Percentiles rank a stretch among this genome's conserved stretches.
phyloP scores from a whole-genome alignment of 164 flowering plant species.

The Liquidambar formosana region DNA sequence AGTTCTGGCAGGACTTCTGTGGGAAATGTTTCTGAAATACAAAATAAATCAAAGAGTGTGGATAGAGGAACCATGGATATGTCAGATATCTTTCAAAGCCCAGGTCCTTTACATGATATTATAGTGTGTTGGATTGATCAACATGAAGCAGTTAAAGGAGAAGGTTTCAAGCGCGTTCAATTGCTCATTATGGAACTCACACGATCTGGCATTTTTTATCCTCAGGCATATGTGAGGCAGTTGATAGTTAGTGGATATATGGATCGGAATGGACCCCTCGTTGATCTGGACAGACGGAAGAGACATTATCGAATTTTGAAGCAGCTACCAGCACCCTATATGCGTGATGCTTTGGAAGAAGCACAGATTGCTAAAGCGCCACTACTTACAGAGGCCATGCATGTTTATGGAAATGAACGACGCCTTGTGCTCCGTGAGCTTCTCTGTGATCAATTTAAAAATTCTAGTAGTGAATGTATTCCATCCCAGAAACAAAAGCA shows the following conservation, averaged over 20 bases:
- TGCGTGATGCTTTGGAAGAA: constrained; percentile 63
- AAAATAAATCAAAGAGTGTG: constrained; percentile 24
- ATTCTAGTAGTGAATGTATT: constrained; percentile 11
- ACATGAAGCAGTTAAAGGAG: constrained; percentile 69
- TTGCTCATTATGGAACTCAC: constrained; percentile 74
- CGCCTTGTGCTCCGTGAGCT: constrained; percentile 69
- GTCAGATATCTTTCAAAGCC: constrained; percentile 62
- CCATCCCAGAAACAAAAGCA: constrained; percentile 29
- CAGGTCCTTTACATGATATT: constrained; percentile 89
- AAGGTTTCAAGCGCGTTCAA: constrained; percentile 72
- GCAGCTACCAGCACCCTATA: constrained; percentile 67
- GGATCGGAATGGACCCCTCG: constrained; percentile 48
- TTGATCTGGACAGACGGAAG: constrained; percentile 49
- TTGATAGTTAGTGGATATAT: constrained; percentile 85
- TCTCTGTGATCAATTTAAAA: constrained; percentile 25
- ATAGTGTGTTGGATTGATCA: constrained; percentile 98
- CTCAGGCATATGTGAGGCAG: constrained; percentile 91
- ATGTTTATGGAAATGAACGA: constrained; percentile 81
- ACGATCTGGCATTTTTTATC: constrained; percentile 78
- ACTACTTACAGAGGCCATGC: constrained; percentile 48
- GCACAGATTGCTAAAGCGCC: constrained; percentile 45
- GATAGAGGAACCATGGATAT: constrained; percentile 24
- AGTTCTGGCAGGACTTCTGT: constrained; percentile 22
- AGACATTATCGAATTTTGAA: constrained; percentile 77
- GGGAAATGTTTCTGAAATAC: constrained; percentile 26